A percentile compares a stretch with the other conserved stretches of the same genome.
These are phyloP conservation scores for Mycena pura DNA, from an alignment of 768 basidiomycete species.

Conservation along the genomic window DNA sequence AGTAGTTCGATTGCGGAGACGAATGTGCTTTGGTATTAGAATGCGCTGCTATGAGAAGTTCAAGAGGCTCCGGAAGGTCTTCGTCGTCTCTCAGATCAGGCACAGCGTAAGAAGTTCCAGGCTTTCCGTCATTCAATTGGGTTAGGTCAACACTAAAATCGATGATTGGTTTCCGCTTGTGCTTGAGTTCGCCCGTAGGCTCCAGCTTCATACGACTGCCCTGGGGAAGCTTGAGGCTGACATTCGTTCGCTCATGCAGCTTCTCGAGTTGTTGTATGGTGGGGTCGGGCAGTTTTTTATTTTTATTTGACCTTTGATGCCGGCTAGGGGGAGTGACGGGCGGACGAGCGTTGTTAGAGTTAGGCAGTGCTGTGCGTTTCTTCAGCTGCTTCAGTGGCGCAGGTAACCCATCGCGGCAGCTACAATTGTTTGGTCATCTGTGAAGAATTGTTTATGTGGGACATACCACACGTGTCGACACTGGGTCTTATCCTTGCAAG, in stretches of 20 bases:
- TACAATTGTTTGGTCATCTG: conserved; percentile 36
- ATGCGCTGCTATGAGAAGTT: conserved; percentile 37
- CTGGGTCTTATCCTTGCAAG: conserved; percentile 76
- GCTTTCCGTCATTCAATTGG: conserved; percentile 39
- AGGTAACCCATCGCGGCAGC: conserved; percentile 74
- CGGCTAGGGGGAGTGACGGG: conserved; percentile 9
- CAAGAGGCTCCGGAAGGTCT: conserved; percentile 49
- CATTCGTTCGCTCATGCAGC: conserved; percentile 50
- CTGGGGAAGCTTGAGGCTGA: conserved; percentile 44
- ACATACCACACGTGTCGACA: conserved; percentile 82
- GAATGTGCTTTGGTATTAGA: conserved; percentile 10
- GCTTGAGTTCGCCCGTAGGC: conserved; percentile 32
- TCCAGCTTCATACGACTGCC: conserved; percentile 56
- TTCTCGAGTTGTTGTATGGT: conserved; percentile 49
- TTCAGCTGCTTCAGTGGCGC: conserved; percentile 51
- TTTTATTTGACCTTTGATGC: conserved; percentile 24
- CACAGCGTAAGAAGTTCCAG: conserved; percentile 29
- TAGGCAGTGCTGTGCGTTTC: conserved; percentile 17
- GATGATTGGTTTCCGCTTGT: conserved; percentile 39
- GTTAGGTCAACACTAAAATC: conserved; percentile 61
- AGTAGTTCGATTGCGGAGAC: conserved; percentile 46
- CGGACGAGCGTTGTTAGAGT: background rate
- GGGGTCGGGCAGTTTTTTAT: conserved; percentile 34
- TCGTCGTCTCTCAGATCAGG: conserved; percentile 41
- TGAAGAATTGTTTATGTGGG: background rate